Evolutionary conservation across 805 yeast genomes (phyloP), one percentile per base, ranked within the genome.

Genomic region (Lipomyces yamadae): DNA sequence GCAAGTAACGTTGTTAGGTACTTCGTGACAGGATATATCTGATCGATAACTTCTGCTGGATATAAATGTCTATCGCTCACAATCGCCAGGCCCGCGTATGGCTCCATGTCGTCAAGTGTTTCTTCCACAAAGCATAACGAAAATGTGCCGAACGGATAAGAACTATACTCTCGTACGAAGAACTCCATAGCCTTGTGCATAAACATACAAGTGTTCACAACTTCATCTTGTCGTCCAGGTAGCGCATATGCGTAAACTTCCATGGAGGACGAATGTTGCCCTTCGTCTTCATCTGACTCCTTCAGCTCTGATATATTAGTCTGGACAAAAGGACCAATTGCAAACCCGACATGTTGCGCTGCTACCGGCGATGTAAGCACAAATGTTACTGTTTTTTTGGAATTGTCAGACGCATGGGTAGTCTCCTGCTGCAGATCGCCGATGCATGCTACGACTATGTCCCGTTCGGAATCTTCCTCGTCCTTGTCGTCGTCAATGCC

Each of bases 291-390:
- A 29, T 76, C 78, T 29, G 74, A 72, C 18, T 77, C 78, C 58
- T 74, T 79, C 35, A 78, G 72, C 56, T 82, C 85, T 6, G 86
- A 76, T 37, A 92, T 73, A 0, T 86, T 85, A 1, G 86, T 79
- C 62, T 85, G 84, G 54, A 88, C 87, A 76, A 94, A 95, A 1
- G 97, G 88, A 0, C 98, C 99, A 3, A 92, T 85, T 0, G 97
- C 93, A 88, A 96, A 95, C 0, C 98, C 98, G 29, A 95, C 82
- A 77, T 94, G 98, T 72, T 93, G 98, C 0, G 99, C 91, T 48
- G 96, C 88, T 0, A 92, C 89, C 0, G 98, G 97, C 63, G 88
- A 90, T 74, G 88, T 88, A 7, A 91, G 80, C 15, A 88, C 86
- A 81, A 88, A 94, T 29, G 86, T 82, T 60, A 85, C 92, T 1